phyloP scores from a whole-genome alignment of 1,284 basidiomycete genomes.

The Singerocomus rubriflavus region DNA sequence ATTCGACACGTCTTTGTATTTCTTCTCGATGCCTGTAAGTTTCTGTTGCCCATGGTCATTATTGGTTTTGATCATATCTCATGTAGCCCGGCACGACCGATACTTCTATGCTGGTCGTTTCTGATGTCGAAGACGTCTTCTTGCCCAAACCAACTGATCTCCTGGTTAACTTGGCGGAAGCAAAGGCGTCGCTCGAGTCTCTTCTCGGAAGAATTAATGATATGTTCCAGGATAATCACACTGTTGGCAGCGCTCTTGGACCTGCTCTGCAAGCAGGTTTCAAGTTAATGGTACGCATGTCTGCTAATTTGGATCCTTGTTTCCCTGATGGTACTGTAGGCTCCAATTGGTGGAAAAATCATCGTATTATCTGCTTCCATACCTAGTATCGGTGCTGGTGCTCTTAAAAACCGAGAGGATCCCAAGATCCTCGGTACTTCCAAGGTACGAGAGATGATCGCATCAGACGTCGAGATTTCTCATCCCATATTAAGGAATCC shows the following conservation, averaged over 20 bases:
- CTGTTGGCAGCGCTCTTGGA: conserved; percentile 93
- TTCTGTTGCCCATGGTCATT: background rate
- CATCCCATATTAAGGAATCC: conserved; percentile 60
- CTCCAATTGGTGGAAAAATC: conserved; percentile 94
- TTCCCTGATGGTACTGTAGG: conserved; percentile 37
- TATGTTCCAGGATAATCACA: conserved; percentile 95
- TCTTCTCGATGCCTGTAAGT: conserved; percentile 86
- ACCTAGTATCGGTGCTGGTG: conserved; percentile 87
- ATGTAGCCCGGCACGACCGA: conserved; percentile 76
- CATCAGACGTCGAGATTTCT: background rate
- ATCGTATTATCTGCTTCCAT: conserved; percentile 86
- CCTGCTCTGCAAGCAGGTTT: conserved; percentile 94
- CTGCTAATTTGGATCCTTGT: background rate
- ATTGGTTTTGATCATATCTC: background rate
- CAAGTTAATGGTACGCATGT: conserved; percentile 76
- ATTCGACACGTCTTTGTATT: conserved; percentile 92
- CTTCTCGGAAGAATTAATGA: conserved; percentile 84
- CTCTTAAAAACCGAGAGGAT: conserved; percentile 95
- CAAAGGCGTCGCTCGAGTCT: conserved; percentile 76
- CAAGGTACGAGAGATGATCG: conserved; percentile 55
- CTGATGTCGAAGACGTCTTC: conserved; percentile 96
- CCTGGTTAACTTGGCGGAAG: conserved; percentile 90
- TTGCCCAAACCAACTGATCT: conserved; percentile 95
- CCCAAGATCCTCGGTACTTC: conserved; percentile 93
- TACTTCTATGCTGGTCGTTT: conserved; percentile 94